Evolutionary conservation across 371 early-diverging fungal genomes (phyloP).

Genomic region (Sanchytrium tribonematis): DNA sequence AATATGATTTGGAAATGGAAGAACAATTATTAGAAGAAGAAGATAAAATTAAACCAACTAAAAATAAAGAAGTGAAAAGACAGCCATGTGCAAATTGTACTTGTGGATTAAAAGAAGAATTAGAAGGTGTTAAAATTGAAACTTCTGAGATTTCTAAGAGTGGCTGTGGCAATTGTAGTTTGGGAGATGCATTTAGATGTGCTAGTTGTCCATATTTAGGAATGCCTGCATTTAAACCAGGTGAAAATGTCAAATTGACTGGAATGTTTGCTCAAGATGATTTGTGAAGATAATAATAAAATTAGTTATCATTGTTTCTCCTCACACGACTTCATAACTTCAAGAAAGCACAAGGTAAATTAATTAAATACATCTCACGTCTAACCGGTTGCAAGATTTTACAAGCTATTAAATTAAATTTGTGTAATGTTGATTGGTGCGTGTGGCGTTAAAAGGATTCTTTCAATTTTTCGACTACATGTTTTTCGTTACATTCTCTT

Average conservation of each 20-base stretch:
- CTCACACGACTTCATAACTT: too few relatives aligned
- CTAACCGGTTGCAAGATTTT: too few relatives aligned
- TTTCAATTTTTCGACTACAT: too few relatives aligned
- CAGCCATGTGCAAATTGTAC: conserved; percentile 91
- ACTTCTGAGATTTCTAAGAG: conserved; percentile 24
- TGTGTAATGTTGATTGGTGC: too few relatives aligned
- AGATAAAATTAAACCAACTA: conserved; percentile 43
- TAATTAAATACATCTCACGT: too few relatives aligned
- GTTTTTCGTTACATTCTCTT: too few relatives aligned
- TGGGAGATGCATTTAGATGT: conserved; percentile 98
- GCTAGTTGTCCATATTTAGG: conserved; percentile 89
- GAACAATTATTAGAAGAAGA: conserved; percentile 57
- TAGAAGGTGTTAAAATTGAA: conserved; percentile 19
- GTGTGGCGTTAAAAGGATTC: too few relatives aligned
- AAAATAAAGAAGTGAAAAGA: conserved; percentile 29
- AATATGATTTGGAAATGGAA: conserved; percentile 14
- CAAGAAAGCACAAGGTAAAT: too few relatives aligned
- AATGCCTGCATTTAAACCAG: conserved; percentile 92
- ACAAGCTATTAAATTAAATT: too few relatives aligned
- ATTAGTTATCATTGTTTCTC: too few relatives aligned
- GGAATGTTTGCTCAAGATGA: conserved; percentile 2
- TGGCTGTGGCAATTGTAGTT: conserved; percentile 50
- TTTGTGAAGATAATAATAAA: too few relatives aligned
- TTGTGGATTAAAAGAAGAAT: conserved; percentile 64
- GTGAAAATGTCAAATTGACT: conserved; percentile 54